Conservation (phyloP, 2,329 filamentous ascomycete species). For the Aureobasidium sp. region DNA sequence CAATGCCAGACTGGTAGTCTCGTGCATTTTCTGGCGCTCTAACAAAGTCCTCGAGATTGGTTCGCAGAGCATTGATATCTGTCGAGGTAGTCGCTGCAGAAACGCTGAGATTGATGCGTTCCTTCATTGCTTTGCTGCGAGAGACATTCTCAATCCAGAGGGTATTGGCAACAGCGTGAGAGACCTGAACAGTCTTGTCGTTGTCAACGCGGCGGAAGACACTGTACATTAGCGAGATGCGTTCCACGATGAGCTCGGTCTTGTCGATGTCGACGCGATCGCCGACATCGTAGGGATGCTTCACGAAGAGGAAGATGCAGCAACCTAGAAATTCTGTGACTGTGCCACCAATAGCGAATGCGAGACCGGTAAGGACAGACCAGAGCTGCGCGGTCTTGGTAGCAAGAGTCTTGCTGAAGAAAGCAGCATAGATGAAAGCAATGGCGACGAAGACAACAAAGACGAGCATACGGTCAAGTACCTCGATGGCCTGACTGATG, state of each 20-base stretch:
- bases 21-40: slow-evolving; percentile 28
- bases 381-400: slow-evolving; percentile 23
- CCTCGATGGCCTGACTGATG: slow-evolving; percentile 30
- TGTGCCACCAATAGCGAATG: slow-evolving; percentile 83
- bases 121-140: slow-evolving; percentile 31
- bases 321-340: slow-evolving; percentile 87
- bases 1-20: slow-evolving; percentile 29
- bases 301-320: slow-evolving; percentile 93
- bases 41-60: slow-evolving; percentile 28
- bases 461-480: slow-evolving; percentile 29
- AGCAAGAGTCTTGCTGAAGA: slow-evolving; percentile 27
- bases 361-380: slow-evolving; percentile 21
- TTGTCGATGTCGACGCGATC: slow-evolving; percentile 28
- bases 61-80: slow-evolving; percentile 27
- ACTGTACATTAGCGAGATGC: slow-evolving; percentile 30
- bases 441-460: slow-evolving; percentile 25
- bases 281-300: slow-evolving; percentile 65
- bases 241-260: slow-evolving; percentile 26
- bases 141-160: slow-evolving; percentile 34
- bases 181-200: slow-evolving; percentile 28
- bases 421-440: slow-evolving; percentile 29
- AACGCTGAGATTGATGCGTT: slow-evolving; percentile 27
- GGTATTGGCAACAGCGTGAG: slow-evolving; percentile 31
- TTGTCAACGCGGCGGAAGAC: slow-evolving; percentile 28
- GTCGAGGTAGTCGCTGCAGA: slow-evolving; percentile 26